A percentile compares a stretch with the other conserved stretches of the same genome.
These are phyloP conservation scores for Phyllosticta citribraziliensis DNA, from an alignment of 2,329 filamentous ascomycete genomes.

Conservation along the genomic window DNA sequence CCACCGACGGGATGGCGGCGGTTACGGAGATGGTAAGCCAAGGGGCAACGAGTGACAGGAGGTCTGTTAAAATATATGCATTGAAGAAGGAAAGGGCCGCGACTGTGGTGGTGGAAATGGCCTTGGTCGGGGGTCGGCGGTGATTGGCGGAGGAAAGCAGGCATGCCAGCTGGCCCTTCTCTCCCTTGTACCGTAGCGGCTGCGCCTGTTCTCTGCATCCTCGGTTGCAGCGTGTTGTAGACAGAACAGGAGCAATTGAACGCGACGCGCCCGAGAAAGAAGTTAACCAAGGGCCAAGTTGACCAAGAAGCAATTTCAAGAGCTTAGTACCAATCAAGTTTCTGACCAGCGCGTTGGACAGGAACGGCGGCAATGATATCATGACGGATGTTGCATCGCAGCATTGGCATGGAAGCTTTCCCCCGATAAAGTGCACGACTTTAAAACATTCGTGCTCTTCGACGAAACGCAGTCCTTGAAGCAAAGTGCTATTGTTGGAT, in stretches of 20 bases:
- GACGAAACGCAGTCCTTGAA: too few relatives aligned
- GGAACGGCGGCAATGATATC: neutral
- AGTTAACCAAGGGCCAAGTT: too few relatives aligned
- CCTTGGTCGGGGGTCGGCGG: neutral
- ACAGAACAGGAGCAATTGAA: neutral
- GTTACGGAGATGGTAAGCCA: neutral
- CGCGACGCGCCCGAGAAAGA: too few relatives aligned
- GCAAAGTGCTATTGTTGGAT: neutral
- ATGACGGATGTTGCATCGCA: neutral
- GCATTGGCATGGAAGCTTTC: neutral
- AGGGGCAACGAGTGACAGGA: slow-evolving; percentile 3
- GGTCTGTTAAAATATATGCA: neutral
- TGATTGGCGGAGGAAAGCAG: slow-evolving; percentile 1
- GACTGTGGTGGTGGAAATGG: neutral
- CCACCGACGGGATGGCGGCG: neutral
- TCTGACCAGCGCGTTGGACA: neutral
- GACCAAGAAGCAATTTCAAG: neutral
- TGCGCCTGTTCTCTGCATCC: neutral
- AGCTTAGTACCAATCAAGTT: neutral
- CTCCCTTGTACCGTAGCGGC: neutral
- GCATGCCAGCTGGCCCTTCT: neutral
- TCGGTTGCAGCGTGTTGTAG: neutral
- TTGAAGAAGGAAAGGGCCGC: neutral
- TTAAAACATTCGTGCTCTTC: neutral
- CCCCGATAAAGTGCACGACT: neutral